Evolutionary conservation across 306 rosid genomes (phyloP).

Genomic region (Pachyrhizus erosus): DNA sequence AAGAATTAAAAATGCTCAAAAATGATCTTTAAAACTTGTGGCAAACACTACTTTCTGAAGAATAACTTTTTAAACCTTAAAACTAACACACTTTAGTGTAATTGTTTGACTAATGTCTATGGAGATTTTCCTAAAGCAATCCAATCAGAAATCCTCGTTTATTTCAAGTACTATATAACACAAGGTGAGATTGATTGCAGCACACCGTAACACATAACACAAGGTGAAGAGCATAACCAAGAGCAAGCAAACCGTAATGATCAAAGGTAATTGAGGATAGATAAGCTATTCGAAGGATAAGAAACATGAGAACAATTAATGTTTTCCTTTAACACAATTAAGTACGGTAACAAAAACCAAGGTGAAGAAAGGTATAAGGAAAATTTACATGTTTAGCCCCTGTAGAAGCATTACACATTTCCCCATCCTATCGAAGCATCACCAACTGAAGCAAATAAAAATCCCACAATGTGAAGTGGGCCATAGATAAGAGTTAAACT

Average conservation of each 20-base stretch:
- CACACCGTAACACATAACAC: not conserved
- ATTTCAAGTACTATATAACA: not conserved
- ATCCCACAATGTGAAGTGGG: constrained; percentile 31
- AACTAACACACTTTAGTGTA: no score
- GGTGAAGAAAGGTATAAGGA: not conserved
- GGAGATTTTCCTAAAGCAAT: not conserved
- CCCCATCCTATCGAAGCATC: constrained; percentile 12
- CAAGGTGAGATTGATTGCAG: not conserved
- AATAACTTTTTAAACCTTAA: no score
- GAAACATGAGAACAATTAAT: not conserved
- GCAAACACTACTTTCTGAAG: no score
- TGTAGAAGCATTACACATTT: constrained; percentile 30
- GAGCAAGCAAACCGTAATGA: not conserved
- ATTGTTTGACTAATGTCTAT: not conserved
- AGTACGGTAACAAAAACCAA: not conserved
- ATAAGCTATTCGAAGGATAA: not conserved
- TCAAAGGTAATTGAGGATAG: not conserved
- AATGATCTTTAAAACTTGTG: no score
- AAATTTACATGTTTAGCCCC: constrained; percentile 29
- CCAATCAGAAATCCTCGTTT: no score
- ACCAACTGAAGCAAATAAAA: constrained; percentile 24
- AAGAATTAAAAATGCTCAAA: no score
- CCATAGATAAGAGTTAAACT: constrained; percentile 23
- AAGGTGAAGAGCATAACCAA: not conserved
- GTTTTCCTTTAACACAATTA: constrained; percentile 13